Conservation (phyloP, 805 yeast genomes). For the Suhomyces pyralidae region DNA sequence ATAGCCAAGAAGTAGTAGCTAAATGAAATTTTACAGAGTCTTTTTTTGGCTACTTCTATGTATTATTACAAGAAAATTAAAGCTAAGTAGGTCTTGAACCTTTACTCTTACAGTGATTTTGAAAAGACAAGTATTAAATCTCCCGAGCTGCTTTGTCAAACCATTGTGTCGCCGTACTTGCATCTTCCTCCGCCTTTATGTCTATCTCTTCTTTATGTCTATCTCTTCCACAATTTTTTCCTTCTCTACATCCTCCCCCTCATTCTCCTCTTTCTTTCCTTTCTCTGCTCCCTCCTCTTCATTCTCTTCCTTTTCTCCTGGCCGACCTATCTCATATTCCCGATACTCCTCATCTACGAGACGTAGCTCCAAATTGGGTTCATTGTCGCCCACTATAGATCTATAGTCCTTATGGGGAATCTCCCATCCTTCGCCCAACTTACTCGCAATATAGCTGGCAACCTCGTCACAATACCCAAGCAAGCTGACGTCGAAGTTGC, state of each 20-base stretch:
- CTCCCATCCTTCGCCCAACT: slow-evolving; percentile 27
- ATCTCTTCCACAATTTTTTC: neutral
- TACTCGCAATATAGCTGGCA: slow-evolving; percentile 52
- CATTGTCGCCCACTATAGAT: slow-evolving; percentile 12
- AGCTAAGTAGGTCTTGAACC: neutral
- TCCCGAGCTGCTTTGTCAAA: neutral
- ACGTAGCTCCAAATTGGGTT: slow-evolving; percentile 4
- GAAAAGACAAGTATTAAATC: neutral
- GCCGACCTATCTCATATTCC: slow-evolving; percentile 9
- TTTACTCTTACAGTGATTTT: neutral
- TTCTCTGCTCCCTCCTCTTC: neutral
- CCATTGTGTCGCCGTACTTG: neutral
- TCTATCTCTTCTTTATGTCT: neutral
- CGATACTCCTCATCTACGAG: slow-evolving; percentile 12
- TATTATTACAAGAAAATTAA: neutral
- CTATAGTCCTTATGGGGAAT: slow-evolving; percentile 29
- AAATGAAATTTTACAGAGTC: neutral
- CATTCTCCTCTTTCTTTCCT: neutral
- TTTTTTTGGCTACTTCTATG: neutral
- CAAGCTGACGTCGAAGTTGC: slow-evolving; percentile 73
- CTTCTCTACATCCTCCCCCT: neutral
- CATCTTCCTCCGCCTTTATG: neutral
- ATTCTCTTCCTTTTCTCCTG: neutral
- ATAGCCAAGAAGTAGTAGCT: neutral
- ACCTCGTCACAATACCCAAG: slow-evolving; percentile 84